phyloP scores from a whole-genome alignment of 305 asterid genomes.

The Rubia balearica region DNA sequence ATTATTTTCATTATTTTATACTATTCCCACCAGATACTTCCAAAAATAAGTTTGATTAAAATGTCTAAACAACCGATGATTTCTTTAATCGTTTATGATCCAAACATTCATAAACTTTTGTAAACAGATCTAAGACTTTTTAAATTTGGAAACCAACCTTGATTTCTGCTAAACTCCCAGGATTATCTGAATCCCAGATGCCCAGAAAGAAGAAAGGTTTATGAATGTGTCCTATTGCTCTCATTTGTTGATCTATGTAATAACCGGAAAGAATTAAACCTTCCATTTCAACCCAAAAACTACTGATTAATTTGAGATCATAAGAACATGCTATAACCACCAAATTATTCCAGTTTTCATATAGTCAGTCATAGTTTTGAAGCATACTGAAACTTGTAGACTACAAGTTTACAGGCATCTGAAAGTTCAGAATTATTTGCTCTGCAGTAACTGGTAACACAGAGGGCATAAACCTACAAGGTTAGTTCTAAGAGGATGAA shows the following conservation, averaged over 20 bases:
- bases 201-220: not conserved
- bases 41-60: not conserved
- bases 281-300: not conserved
- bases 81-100: not conserved
- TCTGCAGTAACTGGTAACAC: not conserved
- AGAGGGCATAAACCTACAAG: not conserved
- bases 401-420: not conserved
- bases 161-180: not conserved
- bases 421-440: not conserved
- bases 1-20: no score
- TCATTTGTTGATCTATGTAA: constrained; percentile 13
- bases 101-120: not conserved
- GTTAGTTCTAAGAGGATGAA: not conserved
- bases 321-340: not conserved
- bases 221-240: constrained; percentile 9
- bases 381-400: not conserved
- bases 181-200: constrained; percentile 1
- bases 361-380: not conserved
- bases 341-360: not conserved
- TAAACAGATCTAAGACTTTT: not conserved
- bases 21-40: not conserved
- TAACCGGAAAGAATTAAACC: not conserved
- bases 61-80: not conserved
- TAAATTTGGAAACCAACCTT: not conserved
- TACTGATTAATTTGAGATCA: not conserved